Evolutionary conservation across 192 early-diverging fungal species (phyloP), one percentile per base, ranked within the genome.

Genomic region (Funneliformis mosseae): DNA sequence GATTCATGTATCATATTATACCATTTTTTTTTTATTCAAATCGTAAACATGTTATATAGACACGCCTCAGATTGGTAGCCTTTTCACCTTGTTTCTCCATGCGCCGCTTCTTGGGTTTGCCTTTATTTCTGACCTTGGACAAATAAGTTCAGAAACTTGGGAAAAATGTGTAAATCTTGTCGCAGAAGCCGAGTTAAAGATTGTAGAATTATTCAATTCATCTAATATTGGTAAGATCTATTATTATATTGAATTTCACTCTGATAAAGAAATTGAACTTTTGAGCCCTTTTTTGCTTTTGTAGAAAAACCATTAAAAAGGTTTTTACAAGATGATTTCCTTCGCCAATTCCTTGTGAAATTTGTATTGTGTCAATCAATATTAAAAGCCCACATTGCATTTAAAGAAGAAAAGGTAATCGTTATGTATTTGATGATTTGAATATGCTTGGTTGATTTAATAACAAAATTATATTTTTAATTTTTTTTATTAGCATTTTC

Each of bases 51-150:
- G n/a, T 75, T n/a, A 28, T 8, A 33, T 76, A 88, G 87, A 89
- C 48, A 88, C 86, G 11, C 83, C 84, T 23, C 92, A 91, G 86
- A 90, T 95, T 5, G 98, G 98, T 45, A 93, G 93, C 83, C 89
- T 98, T 14, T 98, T 98, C 80, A 98, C 97, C 6, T 83, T 99
- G 76, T 99, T 99, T 81, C 85, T 99, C 74, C 95, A 98, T 83
- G 92, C 93, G 14, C 96, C 97, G 3, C 73, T 97, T 14, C 92
- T 97, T 62, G 98, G 94, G 0, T 96, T 99, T 78, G 92, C 93
- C 25, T 96, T 93, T 74, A 87, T 97, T 21, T 93, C 88, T 8
- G 92, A 93, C 55, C 88, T 92, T 41, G 89, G 86, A 1, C 86
- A 93, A 64, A 81, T 92, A 27, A 84, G 86, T 68, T 80, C 87